Percentiles rank a stretch among this genome's conserved stretches.
These are phyloP conservation scores for Chrysoporthe deuterocubensis DNA, from an alignment of 2,329 filamentous ascomycete genomes.

Conservation along the genomic window DNA sequence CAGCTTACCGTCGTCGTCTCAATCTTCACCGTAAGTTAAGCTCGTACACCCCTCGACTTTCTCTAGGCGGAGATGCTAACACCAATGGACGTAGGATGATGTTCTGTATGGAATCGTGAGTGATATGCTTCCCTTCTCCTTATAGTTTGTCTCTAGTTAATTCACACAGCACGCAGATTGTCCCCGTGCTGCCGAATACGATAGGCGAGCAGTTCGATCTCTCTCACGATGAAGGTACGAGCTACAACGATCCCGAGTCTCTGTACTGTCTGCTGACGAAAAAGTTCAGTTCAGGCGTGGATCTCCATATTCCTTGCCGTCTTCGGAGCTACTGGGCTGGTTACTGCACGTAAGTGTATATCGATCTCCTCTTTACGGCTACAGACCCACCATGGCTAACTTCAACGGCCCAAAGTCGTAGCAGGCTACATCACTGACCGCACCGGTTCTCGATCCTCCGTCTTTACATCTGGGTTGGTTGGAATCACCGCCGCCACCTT, in stretches of 20 bases:
- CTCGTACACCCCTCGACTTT: neutral
- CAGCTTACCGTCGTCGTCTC: slow-evolving; percentile 6
- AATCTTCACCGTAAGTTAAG: slow-evolving; percentile 4
- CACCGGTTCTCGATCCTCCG: slow-evolving; percentile 20
- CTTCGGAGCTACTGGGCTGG: slow-evolving; percentile 14
- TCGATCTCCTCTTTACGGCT: neutral
- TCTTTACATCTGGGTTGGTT: slow-evolving; percentile 16
- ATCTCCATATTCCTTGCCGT: slow-evolving; percentile 21
- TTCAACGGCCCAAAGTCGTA: slow-evolving; percentile 8
- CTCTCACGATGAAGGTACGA: slow-evolving; percentile 11
- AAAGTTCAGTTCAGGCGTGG: slow-evolving; percentile 15
- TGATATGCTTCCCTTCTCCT: neutral
- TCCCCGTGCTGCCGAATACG: slow-evolving; percentile 10
- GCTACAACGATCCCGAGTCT: neutral
- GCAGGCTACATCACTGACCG: slow-evolving; percentile 25
- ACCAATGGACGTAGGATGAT: neutral
- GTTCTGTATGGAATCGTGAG: slow-evolving; percentile 10
- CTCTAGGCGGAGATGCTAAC: neutral
- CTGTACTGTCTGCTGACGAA: slow-evolving; percentile 8
- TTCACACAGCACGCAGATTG: neutral
- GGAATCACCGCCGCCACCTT: slow-evolving; percentile 21
- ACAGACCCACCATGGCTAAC: neutral
- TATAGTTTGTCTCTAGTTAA: neutral
- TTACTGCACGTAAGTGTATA: slow-evolving; percentile 7
- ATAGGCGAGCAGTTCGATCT: slow-evolving; percentile 10